These are phyloP conservation scores for Penicillium glabrum DNA, from an alignment of 2,329 filamentous ascomycete species.

Conservation along the genomic window DNA sequence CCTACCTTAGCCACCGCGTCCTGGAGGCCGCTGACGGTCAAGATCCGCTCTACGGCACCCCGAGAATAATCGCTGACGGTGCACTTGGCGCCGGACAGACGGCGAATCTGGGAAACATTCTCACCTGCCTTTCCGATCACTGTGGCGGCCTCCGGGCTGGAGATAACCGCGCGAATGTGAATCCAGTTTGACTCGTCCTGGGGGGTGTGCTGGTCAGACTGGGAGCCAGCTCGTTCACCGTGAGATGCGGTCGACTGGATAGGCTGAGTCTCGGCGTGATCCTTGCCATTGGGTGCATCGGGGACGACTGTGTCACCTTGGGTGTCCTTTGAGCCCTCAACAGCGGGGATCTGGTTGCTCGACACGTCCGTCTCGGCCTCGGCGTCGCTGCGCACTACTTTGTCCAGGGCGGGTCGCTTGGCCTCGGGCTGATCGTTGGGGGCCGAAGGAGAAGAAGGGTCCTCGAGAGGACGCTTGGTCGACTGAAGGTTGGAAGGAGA, in stretches of 20 bases:
- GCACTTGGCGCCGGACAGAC: constrained; percentile 94
- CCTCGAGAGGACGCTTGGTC: constrained; percentile 89
- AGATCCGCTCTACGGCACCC: constrained; percentile 93
- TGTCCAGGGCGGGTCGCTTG: constrained; percentile 94
- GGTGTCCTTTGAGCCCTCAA: constrained; percentile 26
- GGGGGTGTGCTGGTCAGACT: constrained; percentile 47
- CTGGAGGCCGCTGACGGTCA: constrained; percentile 94
- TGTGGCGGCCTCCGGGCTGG: constrained; percentile 93
- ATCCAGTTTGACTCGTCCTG: constrained; percentile 96
- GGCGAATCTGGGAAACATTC: constrained; percentile 95
- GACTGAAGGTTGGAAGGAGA: constrained; percentile 54
- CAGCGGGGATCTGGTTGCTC: constrained; percentile 19
- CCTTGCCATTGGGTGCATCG: constrained; percentile 61
- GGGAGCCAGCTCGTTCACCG: constrained; percentile 50
- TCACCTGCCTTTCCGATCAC: constrained; percentile 98
- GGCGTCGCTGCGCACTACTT: constrained; percentile 69
- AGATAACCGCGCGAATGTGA: constrained; percentile 94
- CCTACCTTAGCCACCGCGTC: constrained; percentile 93
- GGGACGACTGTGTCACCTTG: constrained; percentile 70
- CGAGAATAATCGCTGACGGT: constrained; percentile 98
- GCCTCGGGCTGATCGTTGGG: constrained; percentile 93
- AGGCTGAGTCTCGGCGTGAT: constrained; percentile 55
- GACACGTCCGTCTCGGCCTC: constrained; percentile 34
- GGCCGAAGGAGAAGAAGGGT: constrained; percentile 90
- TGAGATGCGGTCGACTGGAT: constrained; percentile 58